A percentile compares a stretch with the other conserved stretches of the same genome.
phyloP scores from a whole-genome alignment of 345 rosid species.

The Bruguiera sexangula region DNA sequence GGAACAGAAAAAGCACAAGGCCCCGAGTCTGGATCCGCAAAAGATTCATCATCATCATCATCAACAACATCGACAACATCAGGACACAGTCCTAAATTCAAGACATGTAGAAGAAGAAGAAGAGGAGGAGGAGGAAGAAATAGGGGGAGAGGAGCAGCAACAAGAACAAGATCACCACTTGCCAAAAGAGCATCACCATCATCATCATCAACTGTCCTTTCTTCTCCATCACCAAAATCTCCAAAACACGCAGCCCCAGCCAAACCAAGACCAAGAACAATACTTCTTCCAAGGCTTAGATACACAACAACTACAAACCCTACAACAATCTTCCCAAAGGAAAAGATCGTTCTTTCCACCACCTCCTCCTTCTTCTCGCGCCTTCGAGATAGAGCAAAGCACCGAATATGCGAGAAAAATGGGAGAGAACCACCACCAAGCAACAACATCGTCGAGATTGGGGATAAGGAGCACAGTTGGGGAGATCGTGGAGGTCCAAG shows the following conservation, averaged over 20 bases:
- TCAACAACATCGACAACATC: slow-evolving; percentile 11
- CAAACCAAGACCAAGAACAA: slow-evolving; percentile 25
- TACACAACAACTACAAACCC: slow-evolving; percentile 24
- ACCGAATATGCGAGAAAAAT: slow-evolving; percentile 52
- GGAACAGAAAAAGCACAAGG: slow-evolving; percentile 43
- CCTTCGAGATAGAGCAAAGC: slow-evolving; percentile 9
- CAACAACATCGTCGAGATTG: slow-evolving; percentile 46
- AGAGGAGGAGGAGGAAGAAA: slow-evolving; percentile 14
- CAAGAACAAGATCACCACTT: slow-evolving; percentile 4
- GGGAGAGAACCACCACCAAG: slow-evolving; percentile 44
- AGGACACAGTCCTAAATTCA: slow-evolving; percentile 11
- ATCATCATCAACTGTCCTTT: slow-evolving; percentile 8
- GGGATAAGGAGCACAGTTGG: slow-evolving; percentile 54
- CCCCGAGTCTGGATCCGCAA: slow-evolving; percentile 58
- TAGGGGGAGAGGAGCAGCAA: not conserved
- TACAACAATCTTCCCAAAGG: slow-evolving; percentile 31
- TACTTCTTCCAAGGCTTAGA: slow-evolving; percentile 32
- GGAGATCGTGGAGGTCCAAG: slow-evolving; percentile 89
- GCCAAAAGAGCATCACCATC: not conserved
- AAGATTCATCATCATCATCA: slow-evolving; percentile 35
- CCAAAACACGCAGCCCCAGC: slow-evolving; percentile 16
- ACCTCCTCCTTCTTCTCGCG: slow-evolving; percentile 25
- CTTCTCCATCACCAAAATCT: slow-evolving; percentile 12
- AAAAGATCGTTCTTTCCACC: slow-evolving; percentile 35
- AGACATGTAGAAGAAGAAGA: slow-evolving; percentile 28